Evolutionary conservation across 2,329 filamentous ascomycete genomes (phyloP).

Genomic region (Scolecobasidium constrictum): DNA sequence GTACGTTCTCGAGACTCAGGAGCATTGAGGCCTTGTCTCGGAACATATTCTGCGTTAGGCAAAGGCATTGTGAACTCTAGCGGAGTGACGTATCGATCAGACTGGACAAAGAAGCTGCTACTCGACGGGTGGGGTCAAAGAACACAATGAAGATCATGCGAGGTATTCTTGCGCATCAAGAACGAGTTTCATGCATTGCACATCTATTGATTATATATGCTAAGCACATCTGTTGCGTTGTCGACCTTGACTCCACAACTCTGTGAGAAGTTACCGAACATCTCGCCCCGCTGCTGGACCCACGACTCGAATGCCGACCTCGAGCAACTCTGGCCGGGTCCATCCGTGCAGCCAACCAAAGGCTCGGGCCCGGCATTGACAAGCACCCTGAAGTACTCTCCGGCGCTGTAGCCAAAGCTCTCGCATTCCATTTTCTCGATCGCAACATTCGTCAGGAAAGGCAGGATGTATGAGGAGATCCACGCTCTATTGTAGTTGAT

Average conservation of each 20-base stretch:
- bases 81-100: too few species aligned
- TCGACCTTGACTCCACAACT: constrained; percentile 31
- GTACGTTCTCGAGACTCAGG: too few species aligned
- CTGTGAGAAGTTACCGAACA: constrained; percentile 32
- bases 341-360: constrained; percentile 36
- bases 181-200: too few species aligned
- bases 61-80: too few species aligned
- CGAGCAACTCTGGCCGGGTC: constrained; percentile 40
- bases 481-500: constrained; percentile 55
- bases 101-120: too few species aligned
- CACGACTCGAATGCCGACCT: constrained; percentile 31
- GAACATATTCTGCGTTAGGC: too few species aligned
- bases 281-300: constrained; percentile 29
- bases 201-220: too few species aligned
- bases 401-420: constrained; percentile 41
- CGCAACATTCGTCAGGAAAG: constrained; percentile 56
- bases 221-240: constrained; percentile 31
- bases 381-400: constrained; percentile 41
- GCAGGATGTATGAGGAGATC: constrained; percentile 51
- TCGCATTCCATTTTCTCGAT: constrained; percentile 55
- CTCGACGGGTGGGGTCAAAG: too few species aligned
- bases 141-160: too few species aligned
- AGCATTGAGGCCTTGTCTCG: too few species aligned
- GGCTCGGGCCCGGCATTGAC: constrained; percentile 41
- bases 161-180: too few species aligned